phyloP scores from a whole-genome alignment of 768 basidiomycete genomes.

The Tulasnella calospora region DNA sequence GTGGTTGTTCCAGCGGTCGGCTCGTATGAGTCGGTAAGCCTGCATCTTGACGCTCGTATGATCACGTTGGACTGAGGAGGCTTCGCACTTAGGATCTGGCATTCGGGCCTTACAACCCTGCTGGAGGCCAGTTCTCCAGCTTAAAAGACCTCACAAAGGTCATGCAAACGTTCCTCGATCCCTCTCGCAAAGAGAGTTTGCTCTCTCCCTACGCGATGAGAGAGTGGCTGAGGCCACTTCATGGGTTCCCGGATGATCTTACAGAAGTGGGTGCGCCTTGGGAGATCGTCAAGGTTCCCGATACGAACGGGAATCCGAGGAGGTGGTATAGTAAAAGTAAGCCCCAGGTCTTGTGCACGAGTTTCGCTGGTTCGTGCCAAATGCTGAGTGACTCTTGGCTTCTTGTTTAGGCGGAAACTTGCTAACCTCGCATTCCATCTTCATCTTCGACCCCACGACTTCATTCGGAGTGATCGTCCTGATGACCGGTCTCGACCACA shows the following conservation, averaged over 20 bases:
- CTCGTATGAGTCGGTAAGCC: neutral
- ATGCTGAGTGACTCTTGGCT: neutral
- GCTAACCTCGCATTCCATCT: conserved; percentile 31
- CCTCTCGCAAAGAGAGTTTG: conserved; percentile 32
- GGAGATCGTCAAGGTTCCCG: conserved; percentile 30
- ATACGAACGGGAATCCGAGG: conserved; percentile 27
- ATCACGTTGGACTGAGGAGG: neutral
- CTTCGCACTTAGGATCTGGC: conserved; percentile 37
- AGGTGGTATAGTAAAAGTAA: conserved; percentile 35
- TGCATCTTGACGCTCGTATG: neutral
- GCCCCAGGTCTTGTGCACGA: conserved; percentile 4
- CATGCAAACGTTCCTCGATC: conserved; percentile 47
- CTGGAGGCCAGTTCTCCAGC: conserved; percentile 51
- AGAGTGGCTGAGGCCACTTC: conserved; percentile 36
- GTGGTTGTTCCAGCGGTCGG: neutral
- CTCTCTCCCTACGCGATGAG: conserved; percentile 32
- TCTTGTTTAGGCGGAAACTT: conserved; percentile 32
- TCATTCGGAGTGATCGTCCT: conserved; percentile 36
- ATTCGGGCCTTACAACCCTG: conserved; percentile 41
- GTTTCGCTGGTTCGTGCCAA: neutral
- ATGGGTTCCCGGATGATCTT: conserved; percentile 33
- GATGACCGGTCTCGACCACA: conserved; percentile 28
- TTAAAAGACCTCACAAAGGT: conserved; percentile 45
- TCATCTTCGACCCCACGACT: conserved; percentile 34
- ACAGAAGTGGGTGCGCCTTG: conserved; percentile 29